Evolutionary conservation across 169 alveolate species (phyloP).

Genomic region (Eimeria tenella): DNA sequence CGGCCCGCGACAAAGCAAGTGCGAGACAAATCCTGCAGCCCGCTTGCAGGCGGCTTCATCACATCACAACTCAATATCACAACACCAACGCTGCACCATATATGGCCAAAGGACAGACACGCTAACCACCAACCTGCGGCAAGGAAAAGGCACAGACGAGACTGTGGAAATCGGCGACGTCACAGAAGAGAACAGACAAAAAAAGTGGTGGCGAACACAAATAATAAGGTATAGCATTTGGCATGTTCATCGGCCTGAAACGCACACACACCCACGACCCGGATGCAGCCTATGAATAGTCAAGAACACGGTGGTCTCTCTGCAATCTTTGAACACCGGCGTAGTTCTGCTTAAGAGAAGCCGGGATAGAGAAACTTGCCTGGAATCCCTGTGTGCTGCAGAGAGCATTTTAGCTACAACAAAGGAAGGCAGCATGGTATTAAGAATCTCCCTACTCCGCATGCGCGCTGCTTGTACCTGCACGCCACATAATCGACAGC

Average conservation of each 20-base stretch:
- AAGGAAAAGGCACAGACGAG: conserved; percentile 87
- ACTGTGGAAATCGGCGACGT: conserved; percentile 97
- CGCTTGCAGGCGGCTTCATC: not conserved
- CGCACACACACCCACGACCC: not conserved
- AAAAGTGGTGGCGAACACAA: conserved; percentile 70
- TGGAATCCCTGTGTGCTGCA: conserved; percentile 41
- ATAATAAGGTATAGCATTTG: conserved; percentile 50
- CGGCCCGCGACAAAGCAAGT: not conserved
- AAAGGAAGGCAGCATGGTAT: conserved; percentile 92
- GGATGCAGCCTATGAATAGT: too few relatives aligned
- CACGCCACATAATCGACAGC: not conserved
- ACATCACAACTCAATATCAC: not conserved
- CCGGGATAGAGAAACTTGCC: not conserved
- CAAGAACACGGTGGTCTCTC: too few relatives aligned
- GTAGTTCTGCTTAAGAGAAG: too few relatives aligned
- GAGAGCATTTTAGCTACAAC: conserved; percentile 88
- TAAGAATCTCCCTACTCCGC: conserved; percentile 91
- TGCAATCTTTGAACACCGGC: too few relatives aligned
- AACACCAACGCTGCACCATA: not conserved
- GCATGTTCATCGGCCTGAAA: conserved; percentile 68
- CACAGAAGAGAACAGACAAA: conserved; percentile 97
- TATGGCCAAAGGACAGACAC: not conserved
- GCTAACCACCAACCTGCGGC: conserved; percentile 56
- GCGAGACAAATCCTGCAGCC: too few relatives aligned
- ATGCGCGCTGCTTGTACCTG: conserved; percentile 81